Conservation (phyloP, 176 grass and related monocot genomes). For the Cymbopogon citratus region DNA sequence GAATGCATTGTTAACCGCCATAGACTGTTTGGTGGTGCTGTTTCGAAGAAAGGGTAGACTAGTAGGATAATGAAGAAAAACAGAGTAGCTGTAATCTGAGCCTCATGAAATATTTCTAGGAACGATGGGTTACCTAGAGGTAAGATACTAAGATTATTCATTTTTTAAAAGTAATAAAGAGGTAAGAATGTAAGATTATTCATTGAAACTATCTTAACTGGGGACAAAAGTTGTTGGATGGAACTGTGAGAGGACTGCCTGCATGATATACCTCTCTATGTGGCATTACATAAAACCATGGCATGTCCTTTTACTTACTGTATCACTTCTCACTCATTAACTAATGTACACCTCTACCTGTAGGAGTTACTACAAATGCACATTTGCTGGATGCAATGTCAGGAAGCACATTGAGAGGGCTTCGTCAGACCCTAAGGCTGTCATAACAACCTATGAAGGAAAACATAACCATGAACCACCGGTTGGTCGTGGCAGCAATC, state of each 20-base stretch:
- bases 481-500: constrained; percentile 53
- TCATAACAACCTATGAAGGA: constrained; percentile 82
- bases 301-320: neutral
- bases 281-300: neutral
- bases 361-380: constrained; percentile 96
- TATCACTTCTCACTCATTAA: neutral
- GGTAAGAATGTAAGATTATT: neutral
- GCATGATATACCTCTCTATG: neutral
- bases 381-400: constrained; percentile 70
- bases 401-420: constrained; percentile 90
- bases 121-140: neutral
- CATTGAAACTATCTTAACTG: neutral
- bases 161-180: no score
- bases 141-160: no score
- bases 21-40: neutral
- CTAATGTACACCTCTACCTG: constrained; percentile 22
- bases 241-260: neutral
- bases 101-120: neutral
- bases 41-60: neutral
- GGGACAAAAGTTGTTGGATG: neutral
- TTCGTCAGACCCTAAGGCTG: constrained; percentile 76
- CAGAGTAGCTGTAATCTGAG: neutral
- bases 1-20: neutral
- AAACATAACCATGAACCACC: constrained; percentile 93
- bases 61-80: neutral